These are phyloP conservation scores for Ceratocystis lukuohia DNA, from an alignment of 2,329 filamentous ascomycete genomes.

Conservation along the genomic window DNA sequence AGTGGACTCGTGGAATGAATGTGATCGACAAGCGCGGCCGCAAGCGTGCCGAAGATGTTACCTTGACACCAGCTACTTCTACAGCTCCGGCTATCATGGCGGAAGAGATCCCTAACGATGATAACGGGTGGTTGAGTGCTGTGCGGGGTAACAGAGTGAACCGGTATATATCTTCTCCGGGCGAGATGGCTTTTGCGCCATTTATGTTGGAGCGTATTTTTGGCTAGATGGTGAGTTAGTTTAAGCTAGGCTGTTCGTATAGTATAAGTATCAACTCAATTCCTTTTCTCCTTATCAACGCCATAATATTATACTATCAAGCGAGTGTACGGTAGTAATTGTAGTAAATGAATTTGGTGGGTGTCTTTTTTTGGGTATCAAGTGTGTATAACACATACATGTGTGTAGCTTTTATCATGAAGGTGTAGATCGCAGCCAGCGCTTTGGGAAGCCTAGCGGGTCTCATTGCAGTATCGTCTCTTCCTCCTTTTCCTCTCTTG, in stretches of 20 bases:
- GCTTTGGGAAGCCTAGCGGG: neutral
- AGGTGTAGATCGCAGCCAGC: neutral
- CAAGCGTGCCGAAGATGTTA: constrained; percentile 35
- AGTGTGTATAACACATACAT: constrained; percentile 6
- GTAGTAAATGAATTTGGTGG: neutral
- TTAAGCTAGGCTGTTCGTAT: neutral
- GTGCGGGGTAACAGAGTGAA: constrained; percentile 67
- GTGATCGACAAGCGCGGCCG: constrained; percentile 61
- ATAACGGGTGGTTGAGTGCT: constrained; percentile 58
- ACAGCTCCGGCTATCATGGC: constrained; percentile 30
- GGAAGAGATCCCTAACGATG: constrained; percentile 54
- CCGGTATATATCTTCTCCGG: constrained; percentile 58
- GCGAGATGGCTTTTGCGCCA: constrained; percentile 50
- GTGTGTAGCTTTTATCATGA: neutral
- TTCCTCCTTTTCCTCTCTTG: neutral
- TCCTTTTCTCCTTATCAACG: neutral
- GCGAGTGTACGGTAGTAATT: neutral
- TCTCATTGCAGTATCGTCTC: neutral
- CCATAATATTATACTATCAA: neutral
- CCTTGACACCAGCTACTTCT: constrained; percentile 30
- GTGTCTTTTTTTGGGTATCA: constrained; percentile 10
- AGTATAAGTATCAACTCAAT: neutral
- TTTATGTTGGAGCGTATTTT: constrained; percentile 55
- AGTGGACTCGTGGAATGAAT: constrained; percentile 92
- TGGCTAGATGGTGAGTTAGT: constrained; percentile 27